Base-by-base conservation (phyloP, 2,329 filamentous ascomycete genomes). In the Amesomyces nigricolor region DNA sequence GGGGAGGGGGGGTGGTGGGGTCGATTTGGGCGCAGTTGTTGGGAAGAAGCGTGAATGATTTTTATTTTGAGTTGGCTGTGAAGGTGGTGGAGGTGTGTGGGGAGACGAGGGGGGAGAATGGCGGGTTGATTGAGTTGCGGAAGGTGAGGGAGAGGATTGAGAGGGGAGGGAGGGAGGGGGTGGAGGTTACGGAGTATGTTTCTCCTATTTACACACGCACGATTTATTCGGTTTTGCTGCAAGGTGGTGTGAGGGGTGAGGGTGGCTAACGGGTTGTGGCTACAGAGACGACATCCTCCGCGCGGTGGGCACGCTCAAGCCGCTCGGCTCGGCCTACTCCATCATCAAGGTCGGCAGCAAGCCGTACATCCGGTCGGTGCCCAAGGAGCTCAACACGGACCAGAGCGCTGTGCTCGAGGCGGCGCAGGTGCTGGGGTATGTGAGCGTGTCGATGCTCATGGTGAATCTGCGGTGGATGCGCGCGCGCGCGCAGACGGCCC, bases 61-160 rank as follows among this genome's bases (percentile, higher is more conserved):
- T 99, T 69, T 99, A 97, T 74, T 97, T 97, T 71, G 92, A 95
- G 75, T 83, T 99, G 45, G 94, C 91, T 1, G 92, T 97, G n/a
- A 81, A 89, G 48, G 88, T 97, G 0, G 94, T 99, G 5, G 92
- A 97, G 71, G 84, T 96, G 7, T 99, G 94, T 68, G 80, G 90
- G 5, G 83, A 86, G 51, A 96, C 91, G 44, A 79, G 94, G 51
- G 83, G 82, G 4, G 92, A 96, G 72, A 99, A 99, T 69, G 94
- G 94, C 6, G 94, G 94, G 0, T 76, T 99, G 65, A 89, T 99
- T 51, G 88, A 88, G 10, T 80, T 97, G 16, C 77, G 81, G 44
- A 92, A 97, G 71, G 85, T 95, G 64, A 78, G 84, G 55, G 87
- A 91, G 66, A 78, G 84, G 44, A 85, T 97, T 26, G 83, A 84